These are phyloP conservation scores for Pelargonium cotyledonis DNA, from an alignment of 441 rosid genomes.

Conservation along the genomic window DNA sequence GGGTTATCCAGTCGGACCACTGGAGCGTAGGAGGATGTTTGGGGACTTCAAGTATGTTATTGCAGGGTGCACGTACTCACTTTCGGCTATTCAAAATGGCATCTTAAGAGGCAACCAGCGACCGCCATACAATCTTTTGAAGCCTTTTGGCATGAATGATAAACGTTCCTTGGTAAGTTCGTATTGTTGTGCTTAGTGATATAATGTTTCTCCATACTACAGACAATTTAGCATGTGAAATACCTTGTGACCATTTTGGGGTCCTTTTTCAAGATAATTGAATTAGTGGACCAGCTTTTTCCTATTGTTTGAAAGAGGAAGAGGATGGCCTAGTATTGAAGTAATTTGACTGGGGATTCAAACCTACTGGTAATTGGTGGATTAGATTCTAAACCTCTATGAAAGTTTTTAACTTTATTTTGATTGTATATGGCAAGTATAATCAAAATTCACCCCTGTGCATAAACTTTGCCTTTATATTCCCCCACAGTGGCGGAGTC, in stretches of 20 bases:
- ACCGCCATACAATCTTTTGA: constrained; percentile 66
- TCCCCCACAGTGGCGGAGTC: too few species aligned
- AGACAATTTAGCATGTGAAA: background rate
- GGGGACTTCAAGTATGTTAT: constrained; percentile 77
- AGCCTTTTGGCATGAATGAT: constrained; percentile 64
- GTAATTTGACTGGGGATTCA: background rate
- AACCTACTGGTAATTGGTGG: background rate
- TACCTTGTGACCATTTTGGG: background rate
- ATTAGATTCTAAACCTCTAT: background rate
- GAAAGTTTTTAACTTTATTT: background rate
- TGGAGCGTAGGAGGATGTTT: constrained; percentile 64
- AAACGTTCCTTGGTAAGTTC: constrained; percentile 51
- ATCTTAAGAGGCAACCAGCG: constrained; percentile 70
- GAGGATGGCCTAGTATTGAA: background rate
- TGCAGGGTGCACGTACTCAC: constrained; percentile 66
- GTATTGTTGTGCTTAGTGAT: constrained; percentile 2
- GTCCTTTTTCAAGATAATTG: background rate
- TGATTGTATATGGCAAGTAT: background rate
- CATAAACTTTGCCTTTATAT: background rate
- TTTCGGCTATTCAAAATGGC: constrained; percentile 80
- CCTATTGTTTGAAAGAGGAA: constrained; percentile 1
- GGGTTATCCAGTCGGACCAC: constrained; percentile 63
- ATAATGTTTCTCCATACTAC: background rate
- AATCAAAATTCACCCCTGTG: background rate
- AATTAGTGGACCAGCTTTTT: background rate